Evolutionary conservation across 2,329 filamentous ascomycete species (phyloP).

Genomic region (Cladorrhinum sp.): DNA sequence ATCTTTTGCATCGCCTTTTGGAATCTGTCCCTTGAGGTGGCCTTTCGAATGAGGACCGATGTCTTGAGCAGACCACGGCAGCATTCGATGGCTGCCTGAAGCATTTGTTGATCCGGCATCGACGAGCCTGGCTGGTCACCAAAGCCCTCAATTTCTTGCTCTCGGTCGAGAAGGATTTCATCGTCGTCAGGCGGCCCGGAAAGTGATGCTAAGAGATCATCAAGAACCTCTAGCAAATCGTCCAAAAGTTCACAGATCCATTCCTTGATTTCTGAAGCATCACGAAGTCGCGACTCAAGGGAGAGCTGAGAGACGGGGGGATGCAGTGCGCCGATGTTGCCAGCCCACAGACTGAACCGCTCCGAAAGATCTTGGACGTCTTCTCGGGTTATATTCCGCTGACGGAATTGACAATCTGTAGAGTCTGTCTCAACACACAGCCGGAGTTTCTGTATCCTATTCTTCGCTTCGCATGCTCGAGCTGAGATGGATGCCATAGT

Average conservation of each 20-base stretch:
- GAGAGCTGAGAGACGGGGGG: neutral
- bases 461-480: no score
- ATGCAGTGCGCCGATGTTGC: conserved; percentile 9
- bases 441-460: no score
- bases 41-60: conserved; percentile 13
- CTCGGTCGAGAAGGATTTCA: conserved; percentile 5
- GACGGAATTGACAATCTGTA: no score
- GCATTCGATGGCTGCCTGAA: no score
- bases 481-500: no score
- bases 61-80: neutral
- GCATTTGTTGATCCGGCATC: no score
- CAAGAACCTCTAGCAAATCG: no score
- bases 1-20: conserved; percentile 9
- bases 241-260: no score
- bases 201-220: no score
- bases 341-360: conserved; percentile 13
- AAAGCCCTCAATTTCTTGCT: no score
- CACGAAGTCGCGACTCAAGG: conserved; percentile 3
- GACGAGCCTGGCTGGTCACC: no score
- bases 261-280: neutral
- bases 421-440: no score
- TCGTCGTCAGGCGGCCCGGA: neutral
- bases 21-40: conserved; percentile 18
- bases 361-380: conserved; percentile 11
- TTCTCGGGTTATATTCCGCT: neutral